Evolutionary conservation across 495 filamentous ascomycete species (phyloP).

Genomic region (Penicillium maclennaniae): DNA sequence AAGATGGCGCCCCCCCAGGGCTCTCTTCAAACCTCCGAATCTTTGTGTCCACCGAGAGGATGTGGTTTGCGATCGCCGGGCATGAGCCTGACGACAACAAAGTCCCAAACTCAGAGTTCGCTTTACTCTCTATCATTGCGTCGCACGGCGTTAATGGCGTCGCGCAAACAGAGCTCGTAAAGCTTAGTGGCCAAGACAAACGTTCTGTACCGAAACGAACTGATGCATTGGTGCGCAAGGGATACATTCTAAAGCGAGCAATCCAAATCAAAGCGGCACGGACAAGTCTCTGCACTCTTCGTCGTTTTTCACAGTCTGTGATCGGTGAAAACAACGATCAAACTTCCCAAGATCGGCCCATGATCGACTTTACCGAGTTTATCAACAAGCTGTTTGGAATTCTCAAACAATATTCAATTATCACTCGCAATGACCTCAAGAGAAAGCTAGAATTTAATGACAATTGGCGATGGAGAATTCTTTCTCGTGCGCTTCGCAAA

Average conservation of each 20-base stretch:
- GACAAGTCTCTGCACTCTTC: constrained; percentile 66
- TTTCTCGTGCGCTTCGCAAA: constrained; percentile 65
- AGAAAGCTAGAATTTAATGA: constrained; percentile 55
- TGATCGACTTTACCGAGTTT: constrained; percentile 45
- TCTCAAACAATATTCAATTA: constrained; percentile 41
- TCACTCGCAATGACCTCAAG: constrained; percentile 60
- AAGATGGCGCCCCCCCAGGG: neutral
- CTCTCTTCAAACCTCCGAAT: constrained; percentile 34
- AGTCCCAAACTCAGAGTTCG: constrained; percentile 65
- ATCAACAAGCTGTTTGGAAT: constrained; percentile 44
- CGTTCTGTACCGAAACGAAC: constrained; percentile 82
- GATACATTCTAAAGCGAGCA: constrained; percentile 79
- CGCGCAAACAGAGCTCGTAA: constrained; percentile 72
- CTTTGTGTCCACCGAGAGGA: constrained; percentile 57
- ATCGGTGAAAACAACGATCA: constrained; percentile 9
- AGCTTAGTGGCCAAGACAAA: constrained; percentile 79
- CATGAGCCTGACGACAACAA: constrained; percentile 71
- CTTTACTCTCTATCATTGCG: constrained; percentile 76
- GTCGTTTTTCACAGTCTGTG: constrained; percentile 46
- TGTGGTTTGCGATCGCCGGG: constrained; percentile 78
- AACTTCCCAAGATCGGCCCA: constrained; percentile 9
- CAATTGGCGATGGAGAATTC: constrained; percentile 60
- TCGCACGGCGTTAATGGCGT: constrained; percentile 66
- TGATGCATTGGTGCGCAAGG: constrained; percentile 65
- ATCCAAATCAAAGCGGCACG: constrained; percentile 59